A percentile compares a stretch with the other conserved stretches of the same genome.
phyloP scores from a whole-genome alignment of 2,329 filamentous ascomycete genomes.

The Aspergillus sp. region DNA sequence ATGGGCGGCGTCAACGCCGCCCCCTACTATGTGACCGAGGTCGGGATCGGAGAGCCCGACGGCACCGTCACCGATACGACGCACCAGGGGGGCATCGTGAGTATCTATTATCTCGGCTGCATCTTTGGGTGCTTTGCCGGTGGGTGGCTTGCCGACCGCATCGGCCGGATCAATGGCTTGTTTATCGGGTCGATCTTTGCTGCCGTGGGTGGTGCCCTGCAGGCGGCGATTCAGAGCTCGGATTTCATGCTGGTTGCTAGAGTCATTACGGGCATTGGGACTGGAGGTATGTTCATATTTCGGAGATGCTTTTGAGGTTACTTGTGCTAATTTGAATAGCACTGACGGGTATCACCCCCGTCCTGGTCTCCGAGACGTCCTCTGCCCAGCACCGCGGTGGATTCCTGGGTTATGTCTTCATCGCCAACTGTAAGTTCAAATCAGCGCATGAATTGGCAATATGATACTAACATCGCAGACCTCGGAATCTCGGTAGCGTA shows the following conservation, averaged over 20 bases:
- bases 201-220: slow-evolving; percentile 55
- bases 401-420: slow-evolving; percentile 55
- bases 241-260: slow-evolving; percentile 56
- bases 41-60: slow-evolving; percentile 52
- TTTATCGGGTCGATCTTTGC: slow-evolving; percentile 54
- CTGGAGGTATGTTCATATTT: slow-evolving; percentile 44
- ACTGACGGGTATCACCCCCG: slow-evolving; percentile 56
- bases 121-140: slow-evolving; percentile 57
- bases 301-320: not conserved
- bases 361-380: slow-evolving; percentile 55
- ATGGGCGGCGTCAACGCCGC: slow-evolving; percentile 56
- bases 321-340: slow-evolving; percentile 24
- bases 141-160: slow-evolving; percentile 56
- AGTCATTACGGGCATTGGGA: slow-evolving; percentile 58
- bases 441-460: not conserved
- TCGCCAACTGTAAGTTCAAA: slow-evolving; percentile 52
- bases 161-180: slow-evolving; percentile 59
- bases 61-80: slow-evolving; percentile 54
- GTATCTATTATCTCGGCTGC: slow-evolving; percentile 58
- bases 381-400: slow-evolving; percentile 53
- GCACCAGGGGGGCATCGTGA: slow-evolving; percentile 58
- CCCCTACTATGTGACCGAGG: slow-evolving; percentile 41
- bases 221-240: slow-evolving; percentile 50
- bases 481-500: slow-evolving; percentile 52
- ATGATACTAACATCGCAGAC: slow-evolving; percentile 31